Evolutionary conservation across 129 eudicot species (phyloP), one percentile per base, ranked within the genome.

Genomic region (Escallonia rubra): DNA sequence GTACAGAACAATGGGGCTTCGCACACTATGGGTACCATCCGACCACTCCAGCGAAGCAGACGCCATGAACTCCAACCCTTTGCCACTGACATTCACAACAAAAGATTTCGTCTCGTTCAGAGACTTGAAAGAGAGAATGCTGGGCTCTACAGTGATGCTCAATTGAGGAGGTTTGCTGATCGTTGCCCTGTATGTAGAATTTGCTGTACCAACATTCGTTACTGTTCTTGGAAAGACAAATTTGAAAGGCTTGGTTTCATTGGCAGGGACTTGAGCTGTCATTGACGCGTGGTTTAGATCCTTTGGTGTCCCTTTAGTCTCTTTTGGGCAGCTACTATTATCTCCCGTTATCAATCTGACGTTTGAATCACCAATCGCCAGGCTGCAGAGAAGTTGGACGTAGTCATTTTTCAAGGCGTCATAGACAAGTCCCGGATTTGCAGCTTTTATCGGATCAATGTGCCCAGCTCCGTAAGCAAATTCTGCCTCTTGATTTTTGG

Each of bases 231-330:
- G 9, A 46, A 46, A 46, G 7, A 4, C 9, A 9, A 46, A 6
- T 46, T 4, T 9, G 9, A 46, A 46, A 46, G 50, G 50, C 50
- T 46, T 46, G 9, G 6, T 46, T 46, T 46, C 7, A 46, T 46
- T 9, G 9, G 2, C 50, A 4, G 51, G 53, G 10, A 74, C 45
- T 8, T 48, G 55, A 59, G 16, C 70, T 15, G 79, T 11, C 78
- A 74, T 39, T 23, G 84, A 63, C 11, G 84, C 84, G 61, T 79
- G 79, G 23, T 79, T 83, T 5, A 79, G 50, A 34, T 79, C 79
- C 57, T 15, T 81, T 8, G 65, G 50, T 3, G 66, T 42, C 10
- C 39, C 48, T 23, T 1, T 23, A 23, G 34, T 23, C 34, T 46
- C 9, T 46, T 46, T 46, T 46, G 6, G 6, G 7, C 50, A 46